Conservation (phyloP, 805 yeast genomes). For the Schwanniomyces pseudopolymorphus region DNA sequence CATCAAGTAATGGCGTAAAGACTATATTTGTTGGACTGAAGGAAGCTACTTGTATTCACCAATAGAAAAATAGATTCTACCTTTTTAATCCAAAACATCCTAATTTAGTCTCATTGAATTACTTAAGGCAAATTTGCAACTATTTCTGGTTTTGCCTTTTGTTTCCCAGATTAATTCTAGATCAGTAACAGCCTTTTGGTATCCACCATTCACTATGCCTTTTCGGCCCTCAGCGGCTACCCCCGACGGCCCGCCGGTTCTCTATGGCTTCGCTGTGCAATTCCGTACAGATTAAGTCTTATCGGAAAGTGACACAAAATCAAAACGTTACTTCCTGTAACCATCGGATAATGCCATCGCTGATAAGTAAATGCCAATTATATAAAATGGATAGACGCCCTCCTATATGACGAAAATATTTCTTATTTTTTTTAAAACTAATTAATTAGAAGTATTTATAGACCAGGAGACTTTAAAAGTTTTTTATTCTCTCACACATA, state of each 20-base stretch:
- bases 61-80: no score
- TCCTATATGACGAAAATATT: neutral
- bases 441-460: neutral
- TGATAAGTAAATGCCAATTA: neutral
- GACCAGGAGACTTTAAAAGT: neutral
- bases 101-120: no score
- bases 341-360: neutral
- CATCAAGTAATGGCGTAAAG: no score
- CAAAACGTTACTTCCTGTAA: neutral
- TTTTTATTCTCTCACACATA: neutral
- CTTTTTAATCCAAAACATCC: no score
- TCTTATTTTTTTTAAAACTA: neutral
- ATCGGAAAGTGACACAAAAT: neutral
- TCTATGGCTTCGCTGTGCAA: neutral
- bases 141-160: no score
- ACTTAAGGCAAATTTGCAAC: no score
- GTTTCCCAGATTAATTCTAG: no score
- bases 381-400: neutral
- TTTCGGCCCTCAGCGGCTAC: neutral
- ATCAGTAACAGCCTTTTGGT: neutral
- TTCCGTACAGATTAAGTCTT: neutral
- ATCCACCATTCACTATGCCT: neutral
- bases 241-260: slow-evolving; percentile 2
- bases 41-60: no score
- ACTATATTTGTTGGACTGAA: no score